Evolutionary conservation across 139 green algal species (phyloP), one percentile per base, ranked within the genome.

Genomic region (Tetradesmus obliquus): DNA sequence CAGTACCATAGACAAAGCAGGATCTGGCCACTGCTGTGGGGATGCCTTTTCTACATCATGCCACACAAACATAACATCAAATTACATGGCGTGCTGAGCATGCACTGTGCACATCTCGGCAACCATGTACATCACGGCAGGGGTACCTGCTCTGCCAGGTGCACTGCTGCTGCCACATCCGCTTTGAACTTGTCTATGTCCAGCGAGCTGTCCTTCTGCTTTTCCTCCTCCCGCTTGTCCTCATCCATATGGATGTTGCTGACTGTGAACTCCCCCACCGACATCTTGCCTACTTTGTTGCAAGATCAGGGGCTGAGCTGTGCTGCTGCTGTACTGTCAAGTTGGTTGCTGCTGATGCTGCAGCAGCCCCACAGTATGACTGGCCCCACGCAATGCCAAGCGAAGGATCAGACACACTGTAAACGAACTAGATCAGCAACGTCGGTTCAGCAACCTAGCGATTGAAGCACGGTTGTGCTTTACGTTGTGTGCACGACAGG

Each of bases 181-280:
- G 83, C 88, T 8, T 93, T 92, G n/a, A 97, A 90, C 85, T 96
- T 96, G 24, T 82, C 83, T n/a, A 96, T 94, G 87, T 97, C 95
- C 1, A 96, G 89, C 1, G 71, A 91, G 76, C 87, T 83, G 9
- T 91, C 90, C 10, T 88, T 93, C n/a, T 96, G 93, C 79, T 92
- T 93, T 71, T 95, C 93, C 84, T 94, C 93, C 4, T 95, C 94
- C 20, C 91, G 82, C 87, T 94, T 93, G 62, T 97, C 95, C 88
- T 95, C 93, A 17, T 95, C 93, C 81, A 94, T 93, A 5, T 84
- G 55, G 32, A 96, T 96, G 79, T 94, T 96, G 15, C 84, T 87
- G 2, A 93, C 95, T 5, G 94, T 96, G 81, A 96, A 95, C 79
- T 96, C 94, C 1, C 91, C 94, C 0, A 96, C 91, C 13, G 84